Conservation (phyloP, 768 basidiomycete genomes). For the Macrolepiota albuminosa region DNA sequence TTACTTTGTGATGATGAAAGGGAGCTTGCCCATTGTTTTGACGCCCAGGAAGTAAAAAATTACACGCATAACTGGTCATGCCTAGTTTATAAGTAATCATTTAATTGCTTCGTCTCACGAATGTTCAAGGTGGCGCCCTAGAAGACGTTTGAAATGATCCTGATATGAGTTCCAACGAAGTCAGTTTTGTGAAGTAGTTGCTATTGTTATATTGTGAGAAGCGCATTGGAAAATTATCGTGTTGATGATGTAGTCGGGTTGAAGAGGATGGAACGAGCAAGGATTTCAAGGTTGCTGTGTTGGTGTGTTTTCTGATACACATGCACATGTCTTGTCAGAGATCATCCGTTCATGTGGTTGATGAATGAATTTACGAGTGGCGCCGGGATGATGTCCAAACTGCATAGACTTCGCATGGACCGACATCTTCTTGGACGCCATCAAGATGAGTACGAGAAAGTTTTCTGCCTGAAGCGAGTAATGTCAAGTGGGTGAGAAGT, state of each 20-base stretch:
- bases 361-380: not conserved
- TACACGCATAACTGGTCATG: not conserved
- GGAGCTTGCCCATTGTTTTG: constrained; percentile 26
- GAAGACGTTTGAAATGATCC: not conserved
- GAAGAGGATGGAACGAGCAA: no score
- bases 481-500: no score
- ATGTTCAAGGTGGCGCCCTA: not conserved
- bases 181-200: not conserved
- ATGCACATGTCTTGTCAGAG: no score
- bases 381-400: no score
- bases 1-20: constrained; percentile 29
- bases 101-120: no score
- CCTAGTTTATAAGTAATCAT: no score
- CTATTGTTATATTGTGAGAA: not conserved
- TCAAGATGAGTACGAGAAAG: not conserved
- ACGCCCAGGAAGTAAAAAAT: constrained; percentile 20
- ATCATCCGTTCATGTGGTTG: not conserved
- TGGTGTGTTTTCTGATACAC: no score
- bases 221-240: no score
- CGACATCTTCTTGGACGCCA: not conserved
- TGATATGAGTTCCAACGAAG: not conserved
- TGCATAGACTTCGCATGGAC: not conserved
- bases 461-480: not conserved
- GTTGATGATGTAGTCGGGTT: no score
- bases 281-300: no score